Base-by-base conservation (phyloP, 805 yeast genomes). In the Starmerella apis region DNA sequence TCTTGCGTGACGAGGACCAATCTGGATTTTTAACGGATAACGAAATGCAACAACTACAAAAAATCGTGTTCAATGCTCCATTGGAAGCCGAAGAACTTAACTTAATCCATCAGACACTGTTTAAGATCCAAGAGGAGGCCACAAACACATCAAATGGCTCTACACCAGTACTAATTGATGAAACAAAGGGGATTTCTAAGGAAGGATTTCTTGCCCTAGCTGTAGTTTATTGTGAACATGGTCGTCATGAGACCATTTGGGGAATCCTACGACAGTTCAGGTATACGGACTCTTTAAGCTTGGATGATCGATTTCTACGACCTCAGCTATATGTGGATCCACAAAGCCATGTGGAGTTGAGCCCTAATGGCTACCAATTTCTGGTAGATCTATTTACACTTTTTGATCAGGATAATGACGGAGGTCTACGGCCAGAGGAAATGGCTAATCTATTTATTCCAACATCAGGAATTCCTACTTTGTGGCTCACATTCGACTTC, bases 201-300 rank as follows among this genome's bases (percentile, higher is more conserved):
- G 78, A 76, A 42, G 97, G 94, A 0, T 92, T 92, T 60, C 66
- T 92, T 2, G 68, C 78, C 0, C 68, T 92, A 47, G 87, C 86
- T 65, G 83, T 81, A 61, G 66, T 85, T 23, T 92, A 83, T 63
- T 94, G 94, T 1, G 94, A 86, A 57, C 77, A 78, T 32, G 99
- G 98, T 0, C 71, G 97, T 28, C 97, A 92, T 64, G 99, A 92
- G 63, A 92, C 97, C 0, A 82, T 86, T 0, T 92, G 99, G 99
- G 95, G 95, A 0, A 86, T 92, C 19, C 64, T 92, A 23, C 66
- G 99, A 47, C 76, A 87, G 0, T 92, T 85, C 64, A 84, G 86
- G 61, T 92, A 92, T 61, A 90, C 97, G 0, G 92, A 92, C 61
- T 87, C 96, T 0, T 69, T 92, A 4, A 86, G 96, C 0, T 71